Conservation (phyloP, 257 asterid genomes). For the Gentiana straminea region DNA sequence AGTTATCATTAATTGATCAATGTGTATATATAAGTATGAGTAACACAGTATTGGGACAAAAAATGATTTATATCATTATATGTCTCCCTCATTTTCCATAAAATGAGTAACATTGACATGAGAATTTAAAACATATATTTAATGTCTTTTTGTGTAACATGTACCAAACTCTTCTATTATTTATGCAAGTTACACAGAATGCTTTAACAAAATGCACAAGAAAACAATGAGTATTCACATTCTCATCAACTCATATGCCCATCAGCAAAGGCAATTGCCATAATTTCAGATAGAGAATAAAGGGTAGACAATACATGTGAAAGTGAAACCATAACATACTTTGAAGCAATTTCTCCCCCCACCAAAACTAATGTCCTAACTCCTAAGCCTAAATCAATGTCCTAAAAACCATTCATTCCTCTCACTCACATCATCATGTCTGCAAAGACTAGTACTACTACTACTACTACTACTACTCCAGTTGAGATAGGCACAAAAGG, state of each 20-base stretch:
- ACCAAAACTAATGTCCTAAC: conserved; percentile 9
- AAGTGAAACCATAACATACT: conserved; percentile 12
- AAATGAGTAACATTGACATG: no score
- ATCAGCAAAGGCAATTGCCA: conserved; percentile 6
- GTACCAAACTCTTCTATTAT: no score
- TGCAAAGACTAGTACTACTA: conserved; percentile 2
- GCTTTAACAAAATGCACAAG: conserved; percentile 45
- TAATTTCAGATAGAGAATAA: conserved; percentile 14
- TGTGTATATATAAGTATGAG: no score
- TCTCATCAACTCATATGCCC: conserved; percentile 2
- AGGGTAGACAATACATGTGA: conserved; percentile 14
- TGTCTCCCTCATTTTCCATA: no score
- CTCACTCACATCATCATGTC: conserved; percentile 17
- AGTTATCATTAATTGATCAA: no score
- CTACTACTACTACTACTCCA: conserved; percentile 9
- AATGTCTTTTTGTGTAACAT: no score
- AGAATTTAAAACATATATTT: no score
- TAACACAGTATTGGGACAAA: no score
- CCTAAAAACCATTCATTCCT: conserved; percentile 13
- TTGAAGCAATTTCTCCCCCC: conserved; percentile 13
- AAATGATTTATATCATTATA: no score
- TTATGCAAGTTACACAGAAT: conserved; percentile 9
- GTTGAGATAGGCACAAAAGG: conserved; percentile 25
- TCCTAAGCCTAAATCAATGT: conserved; percentile 12
- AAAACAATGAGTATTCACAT: conserved; percentile 36